Percentiles rank a stretch among this genome's conserved stretches.
These are phyloP conservation scores for Hypoxylon sp. DNA, from an alignment of 2,329 filamentous ascomycete genomes.

Conservation along the genomic window DNA sequence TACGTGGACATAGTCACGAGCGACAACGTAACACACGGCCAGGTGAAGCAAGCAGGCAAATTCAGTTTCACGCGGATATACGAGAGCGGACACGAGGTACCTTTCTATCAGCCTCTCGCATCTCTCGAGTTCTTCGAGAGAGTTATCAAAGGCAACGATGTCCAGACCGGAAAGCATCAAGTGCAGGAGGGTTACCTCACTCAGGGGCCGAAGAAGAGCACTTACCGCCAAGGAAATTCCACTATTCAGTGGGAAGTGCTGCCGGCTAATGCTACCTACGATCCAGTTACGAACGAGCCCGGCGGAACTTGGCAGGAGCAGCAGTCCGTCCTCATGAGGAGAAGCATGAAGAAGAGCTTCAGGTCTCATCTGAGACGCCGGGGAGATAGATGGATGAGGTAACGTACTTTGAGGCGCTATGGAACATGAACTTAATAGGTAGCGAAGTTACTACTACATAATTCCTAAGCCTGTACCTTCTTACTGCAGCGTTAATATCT, in stretches of 20 bases:
- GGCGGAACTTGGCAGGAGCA: constrained; percentile 47
- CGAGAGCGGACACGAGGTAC: constrained; percentile 60
- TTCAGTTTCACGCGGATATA: constrained; percentile 66
- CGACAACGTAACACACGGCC: constrained; percentile 64
- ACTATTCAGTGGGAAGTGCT: constrained; percentile 56
- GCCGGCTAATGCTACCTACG: constrained; percentile 54
- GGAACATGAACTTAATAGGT: neutral
- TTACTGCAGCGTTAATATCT: constrained; percentile 3
- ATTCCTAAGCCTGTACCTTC: neutral
- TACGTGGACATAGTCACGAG: constrained; percentile 62
- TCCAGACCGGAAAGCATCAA: constrained; percentile 62
- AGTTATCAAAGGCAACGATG: constrained; percentile 62
- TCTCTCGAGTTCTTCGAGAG: constrained; percentile 66
- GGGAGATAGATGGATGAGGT: constrained; percentile 14
- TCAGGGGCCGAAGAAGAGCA: constrained; percentile 58
- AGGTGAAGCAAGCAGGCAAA: constrained; percentile 65
- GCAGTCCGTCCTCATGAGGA: constrained; percentile 44
- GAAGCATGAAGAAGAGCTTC: constrained; percentile 42
- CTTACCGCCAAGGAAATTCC: constrained; percentile 61
- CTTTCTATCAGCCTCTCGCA: constrained; percentile 68
- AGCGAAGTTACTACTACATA: neutral
- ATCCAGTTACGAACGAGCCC: constrained; percentile 52
- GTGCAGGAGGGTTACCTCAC: constrained; percentile 54
- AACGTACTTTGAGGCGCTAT: neutral
- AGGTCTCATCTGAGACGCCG: constrained; percentile 21